These are phyloP conservation scores for Cicer chorassanicum DNA, from an alignment of 306 rosid species.

Conservation along the genomic window DNA sequence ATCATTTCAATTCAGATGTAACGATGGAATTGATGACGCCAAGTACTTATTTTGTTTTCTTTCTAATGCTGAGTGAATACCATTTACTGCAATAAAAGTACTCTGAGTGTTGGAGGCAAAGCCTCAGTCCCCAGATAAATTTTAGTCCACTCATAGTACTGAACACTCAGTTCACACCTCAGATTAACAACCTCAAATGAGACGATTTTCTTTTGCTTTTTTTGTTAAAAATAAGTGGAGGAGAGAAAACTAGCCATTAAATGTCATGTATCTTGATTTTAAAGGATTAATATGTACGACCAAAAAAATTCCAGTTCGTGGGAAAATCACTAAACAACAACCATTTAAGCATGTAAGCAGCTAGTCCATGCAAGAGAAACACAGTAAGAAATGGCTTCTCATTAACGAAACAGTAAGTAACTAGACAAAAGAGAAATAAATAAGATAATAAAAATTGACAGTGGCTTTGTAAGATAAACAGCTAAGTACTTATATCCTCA, in stretches of 20 bases:
- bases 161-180: not conserved
- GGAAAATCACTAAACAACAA: not conserved
- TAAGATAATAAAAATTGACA: not conserved
- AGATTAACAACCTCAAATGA: not conserved
- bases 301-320: not conserved
- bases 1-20: conserved; percentile 7
- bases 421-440: conserved; percentile 13
- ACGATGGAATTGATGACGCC: not conserved
- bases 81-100: conserved; percentile 23
- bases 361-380: conserved; percentile 21
- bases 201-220: not conserved
- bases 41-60: conserved; percentile 10
- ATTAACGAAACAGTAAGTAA: conserved; percentile 32
- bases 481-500: conserved; percentile 43
- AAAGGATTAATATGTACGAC: not conserved
- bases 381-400: conserved; percentile 12
- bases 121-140: not conserved
- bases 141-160: not conserved
- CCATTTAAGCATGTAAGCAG: not conserved
- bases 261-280: conserved; percentile 1
- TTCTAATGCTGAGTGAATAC: conserved; percentile 16
- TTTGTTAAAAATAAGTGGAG: not conserved
- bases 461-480: conserved; percentile 14
- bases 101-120: not conserved
- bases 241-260: not conserved